Percentiles rank a stretch among this genome's conserved stretches.
phyloP scores from a whole-genome alignment of 108 stramenopile genomes.

The Schizochytrium sp. region DNA sequence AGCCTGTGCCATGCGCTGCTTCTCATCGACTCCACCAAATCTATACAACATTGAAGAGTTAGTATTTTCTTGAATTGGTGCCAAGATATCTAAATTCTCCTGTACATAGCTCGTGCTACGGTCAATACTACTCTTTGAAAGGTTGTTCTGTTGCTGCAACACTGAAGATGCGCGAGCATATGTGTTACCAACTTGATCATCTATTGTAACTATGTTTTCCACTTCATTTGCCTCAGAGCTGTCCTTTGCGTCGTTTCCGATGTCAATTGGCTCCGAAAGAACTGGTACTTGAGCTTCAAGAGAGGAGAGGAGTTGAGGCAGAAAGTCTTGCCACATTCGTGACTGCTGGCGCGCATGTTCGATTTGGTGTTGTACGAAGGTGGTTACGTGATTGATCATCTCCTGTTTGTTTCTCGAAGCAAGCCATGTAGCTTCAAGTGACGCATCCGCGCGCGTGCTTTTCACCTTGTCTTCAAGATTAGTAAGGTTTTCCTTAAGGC shows the following conservation, averaged over 20 bases:
- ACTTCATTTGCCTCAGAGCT: neutral
- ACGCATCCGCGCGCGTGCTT: slow-evolving; percentile 13
- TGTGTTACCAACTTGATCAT: too few species aligned
- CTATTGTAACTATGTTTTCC: neutral
- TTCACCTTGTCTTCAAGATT: slow-evolving; percentile 18
- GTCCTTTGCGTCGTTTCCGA: neutral
- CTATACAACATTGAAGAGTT: too few species aligned
- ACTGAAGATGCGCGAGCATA: too few species aligned
- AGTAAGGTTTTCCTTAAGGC: neutral
- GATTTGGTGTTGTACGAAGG: slow-evolving; percentile 30
- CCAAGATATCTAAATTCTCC: too few species aligned
- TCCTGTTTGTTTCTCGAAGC: neutral
- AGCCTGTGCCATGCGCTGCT: slow-evolving; percentile 12
- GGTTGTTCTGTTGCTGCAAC: too few species aligned
- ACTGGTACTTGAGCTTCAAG: neutral
- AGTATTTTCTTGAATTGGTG: too few species aligned
- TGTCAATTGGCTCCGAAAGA: neutral
- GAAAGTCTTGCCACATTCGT: slow-evolving; percentile 25
- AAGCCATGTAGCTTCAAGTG: slow-evolving; percentile 13
- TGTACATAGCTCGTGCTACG: too few species aligned
- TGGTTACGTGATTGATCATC: neutral
- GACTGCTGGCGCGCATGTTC: slow-evolving; percentile 45
- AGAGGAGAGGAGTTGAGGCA: neutral
- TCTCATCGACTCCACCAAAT: neutral
- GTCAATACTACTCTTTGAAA: too few species aligned